A percentile compares a stretch with the other conserved stretches of the same genome.
These are phyloP conservation scores for Hericium erinaceus DNA, from an alignment of 768 basidiomycete genomes.

Conservation along the genomic window DNA sequence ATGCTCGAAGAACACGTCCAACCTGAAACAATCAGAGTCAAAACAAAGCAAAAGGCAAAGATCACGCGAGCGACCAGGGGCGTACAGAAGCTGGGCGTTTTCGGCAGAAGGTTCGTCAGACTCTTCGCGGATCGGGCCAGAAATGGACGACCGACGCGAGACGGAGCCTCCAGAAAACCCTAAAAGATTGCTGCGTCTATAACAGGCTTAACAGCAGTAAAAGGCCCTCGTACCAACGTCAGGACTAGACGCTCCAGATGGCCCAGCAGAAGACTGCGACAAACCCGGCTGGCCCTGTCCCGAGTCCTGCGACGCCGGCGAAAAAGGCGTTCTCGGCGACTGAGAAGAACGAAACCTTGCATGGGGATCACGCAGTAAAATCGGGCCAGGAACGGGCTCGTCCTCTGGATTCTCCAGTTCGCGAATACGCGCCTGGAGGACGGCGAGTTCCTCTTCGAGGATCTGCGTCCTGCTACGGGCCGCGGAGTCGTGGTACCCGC, in stretches of 20 bases:
- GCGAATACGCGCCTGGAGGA: constrained; percentile 41
- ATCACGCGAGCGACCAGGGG: neutral
- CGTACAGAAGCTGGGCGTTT: constrained; percentile 10
- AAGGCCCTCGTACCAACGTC: no score
- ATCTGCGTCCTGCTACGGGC: constrained; percentile 48
- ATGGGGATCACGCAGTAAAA: constrained; percentile 14
- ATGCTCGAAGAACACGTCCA: constrained; percentile 51
- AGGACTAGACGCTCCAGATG: no score
- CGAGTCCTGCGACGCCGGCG: neutral
- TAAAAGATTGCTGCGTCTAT: no score
- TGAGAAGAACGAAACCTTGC: constrained; percentile 1
- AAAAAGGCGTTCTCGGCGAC: neutral
- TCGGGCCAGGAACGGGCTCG: constrained; percentile 1
- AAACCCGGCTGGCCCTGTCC: no score
- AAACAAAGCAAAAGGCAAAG: no score
- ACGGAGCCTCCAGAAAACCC: no score
- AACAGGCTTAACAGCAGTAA: no score
- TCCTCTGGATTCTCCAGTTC: constrained; percentile 14
- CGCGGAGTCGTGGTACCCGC: constrained; percentile 58
- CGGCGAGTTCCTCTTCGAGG: constrained; percentile 48
- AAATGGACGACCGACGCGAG: no score
- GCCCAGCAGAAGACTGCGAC: no score
- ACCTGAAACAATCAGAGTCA: no score
- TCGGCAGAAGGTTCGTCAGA: constrained; percentile 9
- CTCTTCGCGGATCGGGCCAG: no score